Evolutionary conservation across 2,329 filamentous ascomycete genomes (phyloP), one percentile per base, ranked within the genome.

Genomic region (Trematosphaeria pertusa): DNA sequence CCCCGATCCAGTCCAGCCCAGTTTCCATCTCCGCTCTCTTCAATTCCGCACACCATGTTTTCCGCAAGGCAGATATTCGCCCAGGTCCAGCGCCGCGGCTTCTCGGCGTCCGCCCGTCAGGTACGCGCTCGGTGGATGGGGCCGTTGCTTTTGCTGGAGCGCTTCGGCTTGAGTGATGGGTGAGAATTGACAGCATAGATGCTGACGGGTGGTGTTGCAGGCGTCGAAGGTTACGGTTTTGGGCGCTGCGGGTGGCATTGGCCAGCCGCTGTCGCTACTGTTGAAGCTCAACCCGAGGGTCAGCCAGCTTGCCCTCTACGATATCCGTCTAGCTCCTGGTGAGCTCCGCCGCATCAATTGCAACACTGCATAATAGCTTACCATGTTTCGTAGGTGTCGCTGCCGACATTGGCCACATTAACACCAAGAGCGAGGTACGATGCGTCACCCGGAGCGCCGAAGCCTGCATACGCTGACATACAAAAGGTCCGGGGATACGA

Each of bases 231-330:
- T 99, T 70, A 86, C 92, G 73, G 91, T 99, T 65, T 89, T 97
- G 75, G 94, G 94, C 82, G 94, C 94, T 65, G 88, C 88, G 71
- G 94, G 94, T 81, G 94, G 94, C 78, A 99, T 99, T 81, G 94
- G 94, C 77, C 94, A 99, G 77, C 94, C 94, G 71, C 83, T 99
- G 70, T 99, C 94, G 50, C 88, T 99, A 63, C 87, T 99, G 73
- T 85, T 99, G 78, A 99, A 99, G 91, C 87, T 97, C 75, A 97
- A 97, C 87, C 91, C 92, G 67, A 85, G 89, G 72, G 93, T 97
- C 66, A 88, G 85, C 69, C 87, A 97, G 76, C 89, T 99, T 69
- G 89, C 93, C 59, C 89, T 99, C 71, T 99, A 97, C 82, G 94
- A 99, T 80, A 96, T 99, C 81, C 88, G 89, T 71, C 88, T 91